Evolutionary conservation across 768 basidiomycete genomes (phyloP).

Genomic region (Erythrobasidium yunnanense): DNA sequence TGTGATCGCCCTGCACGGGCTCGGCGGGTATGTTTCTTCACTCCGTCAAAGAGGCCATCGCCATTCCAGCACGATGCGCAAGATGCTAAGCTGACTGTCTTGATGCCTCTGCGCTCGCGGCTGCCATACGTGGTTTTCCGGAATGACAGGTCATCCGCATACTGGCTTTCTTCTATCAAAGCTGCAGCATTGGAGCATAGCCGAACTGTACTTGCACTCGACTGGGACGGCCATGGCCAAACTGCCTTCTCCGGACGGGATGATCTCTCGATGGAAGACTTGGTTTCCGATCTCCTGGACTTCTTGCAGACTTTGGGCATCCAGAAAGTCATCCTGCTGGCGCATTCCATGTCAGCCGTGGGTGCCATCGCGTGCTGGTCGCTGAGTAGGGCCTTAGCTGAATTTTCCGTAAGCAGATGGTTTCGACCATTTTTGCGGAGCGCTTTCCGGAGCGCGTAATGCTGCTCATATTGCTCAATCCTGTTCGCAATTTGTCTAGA

Average conservation of each 20-base stretch:
- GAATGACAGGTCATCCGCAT: not conserved
- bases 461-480: slow-evolving; percentile 2
- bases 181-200: not conserved
- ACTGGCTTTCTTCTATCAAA: not conserved
- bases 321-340: not conserved
- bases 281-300: slow-evolving; percentile 1
- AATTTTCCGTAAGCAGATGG: not conserved
- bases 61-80: not conserved
- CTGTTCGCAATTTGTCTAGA: not conserved
- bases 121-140: not conserved
- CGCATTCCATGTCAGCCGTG: slow-evolving; percentile 18
- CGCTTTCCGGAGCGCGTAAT: slow-evolving; percentile 1
- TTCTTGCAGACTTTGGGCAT: slow-evolving; percentile 8
- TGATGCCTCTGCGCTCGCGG: not conserved
- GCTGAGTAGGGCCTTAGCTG: not conserved
- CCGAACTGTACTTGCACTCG: not conserved
- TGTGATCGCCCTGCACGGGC: not conserved
- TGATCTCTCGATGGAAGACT: not conserved
- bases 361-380: not conserved
- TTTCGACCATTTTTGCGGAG: not conserved
- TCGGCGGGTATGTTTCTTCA: not conserved
- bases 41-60: not conserved
- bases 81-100: not conserved
- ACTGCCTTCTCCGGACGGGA: slow-evolving; percentile 6
- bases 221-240: slow-evolving; percentile 13